Evolutionary conservation across 208 protist genomes (phyloP), one percentile per base, ranked within the genome.

Genomic region (Trypanosoma lewisi): DNA sequence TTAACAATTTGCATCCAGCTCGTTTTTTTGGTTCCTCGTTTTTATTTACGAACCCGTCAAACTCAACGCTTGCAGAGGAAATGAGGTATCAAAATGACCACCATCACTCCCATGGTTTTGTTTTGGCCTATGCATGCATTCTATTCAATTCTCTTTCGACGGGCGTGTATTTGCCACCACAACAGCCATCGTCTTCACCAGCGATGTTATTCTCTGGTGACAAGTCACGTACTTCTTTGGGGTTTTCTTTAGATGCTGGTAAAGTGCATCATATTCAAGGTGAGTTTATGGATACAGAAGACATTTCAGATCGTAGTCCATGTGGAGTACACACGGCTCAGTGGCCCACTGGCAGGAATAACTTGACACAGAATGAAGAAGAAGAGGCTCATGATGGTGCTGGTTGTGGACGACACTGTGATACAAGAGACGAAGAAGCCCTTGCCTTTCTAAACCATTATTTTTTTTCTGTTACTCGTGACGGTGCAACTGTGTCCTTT

Each of bases 401-500:
- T 30, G 45, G 33, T 39, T 42, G 19, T 2, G 45, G 23, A 19
- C 17, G 33, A 28, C 14, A 27, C 19, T 21, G 2, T 21, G 25
- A 2, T 16, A 31, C 34, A 42, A 70, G 55, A 0, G 48, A 70
- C 33, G 53, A 52, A 23, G 49, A 65, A 12, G 67, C 58, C 2
- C 33, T 59, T 23, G 14, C 17, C 19, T 73, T 73, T 62, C 25
- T 73, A 2, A n/a, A 21, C 19, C 21, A 12, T 0, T 2, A 7
- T 19, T 66, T 67, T n/a, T 66, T 73, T 52, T 47, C 8, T 12
- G 17, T 39, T 3, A 56, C 67, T 30, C 45, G 58, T 33, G 57
- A 60, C 44, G 67, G 58, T 45, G 67, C 67, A 3, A 73, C 45
- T 23, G 57, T 73, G 11, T 58, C n/a, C 16, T 62, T 31, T 34